These are phyloP conservation scores for Stephania cephalantha DNA, from an alignment of 164 flowering plant species.

Conservation along the genomic window DNA sequence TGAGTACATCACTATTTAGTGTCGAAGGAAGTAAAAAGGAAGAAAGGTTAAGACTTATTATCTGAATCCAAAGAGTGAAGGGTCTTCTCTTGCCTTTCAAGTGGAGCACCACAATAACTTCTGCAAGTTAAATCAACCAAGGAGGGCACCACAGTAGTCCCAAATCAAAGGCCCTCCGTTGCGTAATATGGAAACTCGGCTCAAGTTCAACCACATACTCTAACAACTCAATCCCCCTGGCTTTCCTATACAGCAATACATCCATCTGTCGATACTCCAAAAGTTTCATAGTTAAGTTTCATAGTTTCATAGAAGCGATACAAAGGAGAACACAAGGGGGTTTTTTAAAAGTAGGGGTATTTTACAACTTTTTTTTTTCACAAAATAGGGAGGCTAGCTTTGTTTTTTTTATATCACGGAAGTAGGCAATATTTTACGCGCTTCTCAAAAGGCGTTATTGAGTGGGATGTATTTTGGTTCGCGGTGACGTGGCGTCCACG, in stretches of 20 bases:
- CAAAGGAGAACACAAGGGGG: neutral
- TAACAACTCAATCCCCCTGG: neutral
- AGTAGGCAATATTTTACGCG: no score
- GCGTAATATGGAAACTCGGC: neutral
- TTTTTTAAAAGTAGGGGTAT: no score
- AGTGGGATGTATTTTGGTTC: no score
- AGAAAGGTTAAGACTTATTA: neutral
- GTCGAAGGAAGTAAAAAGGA: neutral
- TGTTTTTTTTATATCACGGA: no score
- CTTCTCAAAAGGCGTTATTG: no score
- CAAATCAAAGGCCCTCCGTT: neutral
- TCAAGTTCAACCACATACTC: neutral
- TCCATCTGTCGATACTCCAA: constrained; percentile 1
- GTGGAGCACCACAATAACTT: neutral
- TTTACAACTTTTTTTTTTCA: no score
- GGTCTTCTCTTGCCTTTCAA: neutral
- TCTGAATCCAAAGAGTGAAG: neutral
- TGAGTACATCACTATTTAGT: neutral
- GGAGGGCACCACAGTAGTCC: neutral
- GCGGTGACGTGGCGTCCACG: no score
- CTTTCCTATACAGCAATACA: neutral
- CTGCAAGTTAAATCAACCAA: neutral
- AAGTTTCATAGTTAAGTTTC: neutral
- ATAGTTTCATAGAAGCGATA: neutral
- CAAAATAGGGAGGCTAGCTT: no score